A percentile compares a stretch with the other conserved stretches of the same genome.
These are phyloP conservation scores for Trichothecium roseum DNA, from an alignment of 2,329 filamentous ascomycete species.

Conservation along the genomic window DNA sequence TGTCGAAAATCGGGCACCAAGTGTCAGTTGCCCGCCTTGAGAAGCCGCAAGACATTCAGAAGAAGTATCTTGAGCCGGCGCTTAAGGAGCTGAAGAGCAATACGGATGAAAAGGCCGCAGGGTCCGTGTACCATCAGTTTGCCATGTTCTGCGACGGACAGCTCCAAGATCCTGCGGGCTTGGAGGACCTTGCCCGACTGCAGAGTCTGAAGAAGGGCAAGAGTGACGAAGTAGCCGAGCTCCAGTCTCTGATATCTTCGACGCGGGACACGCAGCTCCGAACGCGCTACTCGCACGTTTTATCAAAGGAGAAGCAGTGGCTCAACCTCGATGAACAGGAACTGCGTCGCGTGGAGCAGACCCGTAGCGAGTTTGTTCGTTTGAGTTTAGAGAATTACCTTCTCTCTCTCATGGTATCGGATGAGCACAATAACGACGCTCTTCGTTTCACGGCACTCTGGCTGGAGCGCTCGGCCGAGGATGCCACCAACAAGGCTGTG, in stretches of 20 bases:
- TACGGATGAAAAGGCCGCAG: conserved; percentile 60
- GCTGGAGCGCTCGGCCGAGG: conserved; percentile 75
- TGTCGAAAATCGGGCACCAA: conserved; percentile 81
- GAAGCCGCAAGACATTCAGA: conserved; percentile 82
- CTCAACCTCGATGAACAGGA: conserved; percentile 84
- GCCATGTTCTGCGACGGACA: conserved; percentile 93
- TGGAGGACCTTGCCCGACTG: conserved; percentile 76
- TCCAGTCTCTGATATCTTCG: conserved; percentile 49
- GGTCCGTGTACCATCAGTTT: conserved; percentile 88
- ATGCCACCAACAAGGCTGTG: conserved; percentile 69
- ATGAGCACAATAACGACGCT: conserved; percentile 80
- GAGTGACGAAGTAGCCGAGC: conserved; percentile 65
- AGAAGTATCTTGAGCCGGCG: conserved; percentile 74
- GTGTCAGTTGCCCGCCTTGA: conserved; percentile 84
- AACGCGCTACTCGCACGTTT: conserved; percentile 46
- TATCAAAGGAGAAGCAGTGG: conserved; percentile 73
- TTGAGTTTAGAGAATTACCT: conserved; percentile 91
- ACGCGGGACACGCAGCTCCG: conserved; percentile 42
- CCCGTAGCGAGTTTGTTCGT: conserved; percentile 71
- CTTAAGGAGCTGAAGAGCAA: conserved; percentile 68
- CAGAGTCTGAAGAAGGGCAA: conserved; percentile 73
- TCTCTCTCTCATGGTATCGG: conserved; percentile 71
- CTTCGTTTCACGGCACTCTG: conserved; percentile 89
- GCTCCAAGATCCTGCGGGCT: conserved; percentile 71
- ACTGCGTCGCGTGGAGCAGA: conserved; percentile 66